phyloP scores from a whole-genome alignment of 2,329 filamentous ascomycete genomes.

The Mollisiaceae sp. region DNA sequence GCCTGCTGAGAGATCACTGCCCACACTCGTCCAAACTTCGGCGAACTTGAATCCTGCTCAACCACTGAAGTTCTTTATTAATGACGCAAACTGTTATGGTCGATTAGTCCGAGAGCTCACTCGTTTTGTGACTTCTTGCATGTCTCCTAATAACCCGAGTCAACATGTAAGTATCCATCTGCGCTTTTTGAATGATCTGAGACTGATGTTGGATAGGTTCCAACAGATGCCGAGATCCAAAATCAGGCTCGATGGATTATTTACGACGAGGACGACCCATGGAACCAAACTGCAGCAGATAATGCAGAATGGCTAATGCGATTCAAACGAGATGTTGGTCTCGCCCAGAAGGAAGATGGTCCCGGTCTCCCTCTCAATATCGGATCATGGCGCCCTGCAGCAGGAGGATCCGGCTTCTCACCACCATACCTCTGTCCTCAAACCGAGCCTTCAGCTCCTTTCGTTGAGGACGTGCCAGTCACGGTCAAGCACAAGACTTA shows the following conservation, averaged over 20 bases:
- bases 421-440: conserved; percentile 59
- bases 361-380: conserved; percentile 52
- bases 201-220: conserved; percentile 39
- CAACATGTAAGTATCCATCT: conserved; percentile 47
- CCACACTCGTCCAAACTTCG: conserved; percentile 34
- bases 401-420: conserved; percentile 60
- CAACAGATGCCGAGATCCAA: conserved; percentile 66
- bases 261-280: conserved; percentile 68
- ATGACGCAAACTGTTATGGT: conserved; percentile 65
- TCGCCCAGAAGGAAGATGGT: conserved; percentile 53
- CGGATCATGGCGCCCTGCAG: conserved; percentile 52
- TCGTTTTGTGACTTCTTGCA: conserved; percentile 57
- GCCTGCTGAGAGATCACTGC: conserved; percentile 26
- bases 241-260: conserved; percentile 67
- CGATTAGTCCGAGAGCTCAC: conserved; percentile 58
- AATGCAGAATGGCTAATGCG: conserved; percentile 67
- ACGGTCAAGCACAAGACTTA: conserved; percentile 45
- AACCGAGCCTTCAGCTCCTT: conserved; percentile 42
- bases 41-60: conserved; percentile 38
- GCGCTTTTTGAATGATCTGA: not conserved
- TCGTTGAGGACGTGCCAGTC: conserved; percentile 43
- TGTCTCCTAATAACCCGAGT: conserved; percentile 65
- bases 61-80: conserved; percentile 53
- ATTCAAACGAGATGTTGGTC: conserved; percentile 64
- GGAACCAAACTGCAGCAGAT: conserved; percentile 68